A percentile compares a stretch with the other conserved stretches of the same genome.
Evolutionary conservation across 768 basidiomycete genomes (phyloP).

Genomic region (Russula ochroleuca): DNA sequence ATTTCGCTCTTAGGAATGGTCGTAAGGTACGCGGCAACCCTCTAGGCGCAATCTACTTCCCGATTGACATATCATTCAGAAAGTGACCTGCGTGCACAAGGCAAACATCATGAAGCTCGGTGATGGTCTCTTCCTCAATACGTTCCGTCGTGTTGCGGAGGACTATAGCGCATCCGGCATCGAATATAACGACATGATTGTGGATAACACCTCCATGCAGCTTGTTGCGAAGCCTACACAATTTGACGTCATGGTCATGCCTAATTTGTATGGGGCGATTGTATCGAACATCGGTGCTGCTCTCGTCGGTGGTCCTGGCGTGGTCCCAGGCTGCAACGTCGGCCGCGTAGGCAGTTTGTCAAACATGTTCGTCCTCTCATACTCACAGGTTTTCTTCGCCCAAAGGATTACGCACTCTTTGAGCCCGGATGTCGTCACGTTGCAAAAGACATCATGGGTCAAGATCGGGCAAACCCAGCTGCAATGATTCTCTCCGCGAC

Average conservation of each 20-base stretch:
- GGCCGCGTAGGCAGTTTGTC: conserved; percentile 63
- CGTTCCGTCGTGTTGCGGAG: conserved; percentile 93
- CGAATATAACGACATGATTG: conserved; percentile 95
- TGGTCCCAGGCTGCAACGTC: conserved; percentile 97
- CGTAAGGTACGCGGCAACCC: conserved; percentile 66
- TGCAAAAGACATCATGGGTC: conserved; percentile 94
- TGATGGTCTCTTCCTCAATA: conserved; percentile 98
- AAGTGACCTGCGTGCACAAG: conserved; percentile 99
- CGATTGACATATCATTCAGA: conserved; percentile 44
- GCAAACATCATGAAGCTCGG: conserved; percentile 99
- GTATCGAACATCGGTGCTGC: conserved; percentile 98
- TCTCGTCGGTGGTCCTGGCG: conserved; percentile 95
- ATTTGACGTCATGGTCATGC: conserved; percentile 99
- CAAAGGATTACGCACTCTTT: conserved; percentile 92
- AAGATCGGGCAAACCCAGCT: conserved; percentile 92
- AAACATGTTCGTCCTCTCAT: neutral
- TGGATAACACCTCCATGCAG: conserved; percentile 99
- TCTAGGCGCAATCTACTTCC: conserved; percentile 13
- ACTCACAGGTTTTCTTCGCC: neutral
- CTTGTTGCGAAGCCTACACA: conserved; percentile 93
- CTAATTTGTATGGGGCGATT: conserved; percentile 94
- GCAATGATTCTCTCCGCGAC: conserved; percentile 97
- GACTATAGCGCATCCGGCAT: conserved; percentile 94
- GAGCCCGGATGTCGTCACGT: conserved; percentile 98
- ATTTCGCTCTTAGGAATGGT: conserved; percentile 97